Base-by-base conservation (phyloP, 495 filamentous ascomycete species). In the Penicillium mononematosum region DNA sequence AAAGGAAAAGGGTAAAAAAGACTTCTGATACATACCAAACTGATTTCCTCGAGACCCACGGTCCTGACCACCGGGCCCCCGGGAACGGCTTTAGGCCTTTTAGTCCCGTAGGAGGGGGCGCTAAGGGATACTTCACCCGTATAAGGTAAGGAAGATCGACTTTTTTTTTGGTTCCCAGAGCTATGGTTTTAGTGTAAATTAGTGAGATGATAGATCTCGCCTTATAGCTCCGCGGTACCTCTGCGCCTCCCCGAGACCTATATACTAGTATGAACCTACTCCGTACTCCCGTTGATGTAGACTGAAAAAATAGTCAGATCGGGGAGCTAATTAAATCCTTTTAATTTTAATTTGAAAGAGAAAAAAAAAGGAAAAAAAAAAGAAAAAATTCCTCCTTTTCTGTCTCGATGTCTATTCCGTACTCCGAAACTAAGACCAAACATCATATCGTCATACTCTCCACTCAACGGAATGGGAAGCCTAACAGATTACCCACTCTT, bases 131-230 rank as follows among this genome's bases (percentile, higher is more conserved):
- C 50, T 29, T 56, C 42, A 50, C 56, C 56, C 59, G 45, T 63
- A 58, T 63, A 70, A 71, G 67, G 70, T 52, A 66, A 65, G 64
- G 65, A 67, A 68, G 69, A 74, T 75, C 70, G 58, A 60, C 63
- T 70, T 32, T 63, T 29, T 29, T 45, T 45, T 14, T 38, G 31
- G 48, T 54, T 58, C 69, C 70, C 71, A 70, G 65, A 70, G 58
- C 55, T 67, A 59, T 77, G 74, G 71, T 70, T 68, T 71, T 72
- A 72, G 74, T 71, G 70, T 45, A 62, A 65, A 55, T 69, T 71
- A 70, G 68, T 71, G 65, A 74, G 73, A 73, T 74, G 72, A 77
- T 77, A 75, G 74, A 77, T 77, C 74, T 75, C 66, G 62, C 60
- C 38, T 63, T 59, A 39, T 55, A 47, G 60, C 16, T 22, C 22